Base-by-base conservation (phyloP, 371 early-diverging fungal genomes). In the Vairimorpha necatrix region DNA sequence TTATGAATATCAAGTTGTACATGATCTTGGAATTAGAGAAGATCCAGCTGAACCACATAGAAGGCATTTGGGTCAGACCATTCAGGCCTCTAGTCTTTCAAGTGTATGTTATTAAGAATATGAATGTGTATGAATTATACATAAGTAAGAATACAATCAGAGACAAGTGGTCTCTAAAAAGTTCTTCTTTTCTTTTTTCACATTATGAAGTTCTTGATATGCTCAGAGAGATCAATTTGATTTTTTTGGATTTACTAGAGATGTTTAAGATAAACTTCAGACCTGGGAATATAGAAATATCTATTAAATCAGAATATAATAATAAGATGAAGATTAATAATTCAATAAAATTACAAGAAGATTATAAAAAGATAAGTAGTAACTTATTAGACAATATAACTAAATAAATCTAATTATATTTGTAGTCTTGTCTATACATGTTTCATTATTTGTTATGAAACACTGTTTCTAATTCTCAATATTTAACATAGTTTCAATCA, bases 1-100 rank as follows among this genome's bases (percentile, higher is more conserved):
- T 42, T 42, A 42, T 42, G 42, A 7, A 42, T 16, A 42, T 11
- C 7, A 42, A 42, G 7, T 42, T 60, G 4, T 60, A 60, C 60
- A 60, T 60, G 60, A 26, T 60, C 32, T 26, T 60, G 32, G 60
- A 60, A 60, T 30, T 60, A 60, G 60, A 60, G 32, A 60, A 60
- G 32, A 60, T 60, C 2, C 24, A 33, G 32, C 60, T 30, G 32
- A 60, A 60, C 16, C 28, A 60, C 22, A 33, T 60, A 11, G 50
- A 50, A 60, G 22, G 22, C 9, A 32, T 60, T 7, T 60, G 34
- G 28, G 32, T 33, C 2, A 32, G 11, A 26, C 60, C 60, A 9
- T 32, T 28, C 20, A 20, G 11, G 7, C 2, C 4, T 30, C 60
- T 60, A 30, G 30, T 13, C 2, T 66, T 66, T 47, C 3, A 42